These are phyloP conservation scores for Nothopassalora personata DNA, from an alignment of 2,329 filamentous ascomycete genomes.

Conservation along the genomic window DNA sequence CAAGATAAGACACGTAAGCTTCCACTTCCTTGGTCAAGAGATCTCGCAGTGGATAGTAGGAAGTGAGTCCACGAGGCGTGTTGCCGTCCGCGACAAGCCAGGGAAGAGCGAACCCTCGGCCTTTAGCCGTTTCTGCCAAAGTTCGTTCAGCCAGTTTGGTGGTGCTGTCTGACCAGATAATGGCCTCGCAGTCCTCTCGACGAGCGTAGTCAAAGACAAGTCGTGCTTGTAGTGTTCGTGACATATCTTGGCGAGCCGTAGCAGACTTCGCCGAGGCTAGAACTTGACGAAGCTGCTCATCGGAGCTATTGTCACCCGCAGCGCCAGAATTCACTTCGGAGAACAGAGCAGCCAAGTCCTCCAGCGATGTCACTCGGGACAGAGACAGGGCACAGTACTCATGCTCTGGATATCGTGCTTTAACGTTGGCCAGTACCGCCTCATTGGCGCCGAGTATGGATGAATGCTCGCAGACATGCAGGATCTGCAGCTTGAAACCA, in stretches of 20 bases:
- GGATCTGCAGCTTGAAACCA: constrained; percentile 61
- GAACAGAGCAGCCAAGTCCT: constrained; percentile 11
- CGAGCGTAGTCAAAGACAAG: constrained; percentile 64
- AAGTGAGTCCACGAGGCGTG: constrained; percentile 51
- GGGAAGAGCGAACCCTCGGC: constrained; percentile 75
- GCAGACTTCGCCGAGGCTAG: constrained; percentile 41
- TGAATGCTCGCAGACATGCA: constrained; percentile 41
- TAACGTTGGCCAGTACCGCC: constrained; percentile 37
- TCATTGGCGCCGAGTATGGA: constrained; percentile 36
- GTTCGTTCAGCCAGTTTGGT: constrained; percentile 82
- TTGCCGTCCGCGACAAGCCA: constrained; percentile 75
- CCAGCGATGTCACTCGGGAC: constrained; percentile 12
- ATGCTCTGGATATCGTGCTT: constrained; percentile 60
- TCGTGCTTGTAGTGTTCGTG: constrained; percentile 64
- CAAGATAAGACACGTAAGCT: constrained; percentile 51
- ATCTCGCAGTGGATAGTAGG: constrained; percentile 81
- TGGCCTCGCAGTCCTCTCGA: constrained; percentile 56
- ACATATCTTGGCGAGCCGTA: constrained; percentile 70
- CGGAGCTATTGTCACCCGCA: background rate
- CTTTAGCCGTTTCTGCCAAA: constrained; percentile 83
- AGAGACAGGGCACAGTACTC: constrained; percentile 15
- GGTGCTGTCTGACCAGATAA: constrained; percentile 81
- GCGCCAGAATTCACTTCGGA: background rate
- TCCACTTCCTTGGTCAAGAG: constrained; percentile 75
- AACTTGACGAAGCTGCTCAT: constrained; percentile 5